Base-by-base conservation (phyloP, 192 early-diverging fungal genomes). In the Coemansia reversa region DNA sequence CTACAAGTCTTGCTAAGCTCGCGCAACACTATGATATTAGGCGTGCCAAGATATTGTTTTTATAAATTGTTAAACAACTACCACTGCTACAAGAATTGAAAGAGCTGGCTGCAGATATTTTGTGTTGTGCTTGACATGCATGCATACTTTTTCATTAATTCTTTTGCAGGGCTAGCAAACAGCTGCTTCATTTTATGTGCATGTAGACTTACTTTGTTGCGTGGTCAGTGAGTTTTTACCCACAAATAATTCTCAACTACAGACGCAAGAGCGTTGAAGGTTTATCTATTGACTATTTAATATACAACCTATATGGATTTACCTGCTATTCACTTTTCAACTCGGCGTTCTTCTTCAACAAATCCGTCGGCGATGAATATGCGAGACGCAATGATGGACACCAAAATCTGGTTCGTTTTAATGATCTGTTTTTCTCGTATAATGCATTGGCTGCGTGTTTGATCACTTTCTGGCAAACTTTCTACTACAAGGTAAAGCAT, bases 221-320 rank as follows among this genome's bases (percentile, higher is more conserved):
- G 23, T 97, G 95, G 95, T 92, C 89, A 0, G 76, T 91, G 25
- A 88, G 86, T 68, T 97, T 97, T 66, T 97, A 94, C 69, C 93
- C 93, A 5, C 93, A 95, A 60, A 81, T 84, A 3, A 70, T 92
- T 14, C 84, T 94, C 49, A 94, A 96, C 81, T 89, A 81, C 69
- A 69, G 64, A 22, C 84, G 92, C 28, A 90, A 91, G 58, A 90
- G 87, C 65, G 91, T 95, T 7, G 82, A 88, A 42, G 95, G 95
- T 0, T 78, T 97, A 28, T 97, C 95, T 3, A 83, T 94, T 24
- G 95, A 97, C 72, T 97, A 93, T 84, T 67, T 95, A 2, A 84
- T 87, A 56, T 88, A 93, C 67, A 98, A 98, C 66, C 79, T 92
- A 18, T 79, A 88, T 50, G 95, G 95, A 11, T 98, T 98, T 54